Evolutionary conservation across 768 basidiomycete genomes (phyloP), one percentile per base, ranked within the genome.

Genomic region (Tricholoma saponaceum): DNA sequence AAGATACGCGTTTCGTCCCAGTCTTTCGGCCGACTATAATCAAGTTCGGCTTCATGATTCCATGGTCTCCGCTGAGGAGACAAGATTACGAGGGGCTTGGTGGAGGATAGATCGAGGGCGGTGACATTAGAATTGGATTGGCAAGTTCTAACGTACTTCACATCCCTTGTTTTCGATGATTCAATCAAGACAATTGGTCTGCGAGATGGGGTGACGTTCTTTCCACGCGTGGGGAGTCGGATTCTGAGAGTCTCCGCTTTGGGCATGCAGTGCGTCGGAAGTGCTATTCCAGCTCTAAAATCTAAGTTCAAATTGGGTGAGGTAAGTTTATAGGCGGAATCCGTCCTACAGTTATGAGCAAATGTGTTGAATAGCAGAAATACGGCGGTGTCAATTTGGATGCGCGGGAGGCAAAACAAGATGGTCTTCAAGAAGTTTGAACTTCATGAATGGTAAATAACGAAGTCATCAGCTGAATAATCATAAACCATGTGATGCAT

Each of bases 21-120:
- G n/a, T 66, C 66, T n/a, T 67, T 59, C 10, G 69, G 60, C 26
- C 68, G 62, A 44, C 73, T 69, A 62, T 72, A 76, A 6, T 65
- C 61, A 10, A 79, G 70, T 65, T 79, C 77, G 46, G 67, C 70
- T 22, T 75, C 74, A 63, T 78, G 76, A 12, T 67, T 64, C 76
- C 76, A 76, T 20, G 41, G 41, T 43, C 41, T 20, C 20, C 4
- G 41, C 3, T 20, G 1, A 10, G 18, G 18, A 13, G 14, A 8
- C 5, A 37, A 37, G 18, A 20, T 14, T 9, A 20, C 18, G 9
- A 14, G n/a, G 39, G n/a, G 41, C 7, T 43, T 43, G 41, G 35
- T 43, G 18, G 41, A 7, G 20, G 41, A 20, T 37, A 13, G 14
- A 8, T 16, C 41, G 18, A 35, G 35, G 9, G 35, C 18, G 18